phyloP scores from a whole-genome alignment of 2,329 filamentous ascomycete genomes.

The Pseudogymnoascus destructans region DNA sequence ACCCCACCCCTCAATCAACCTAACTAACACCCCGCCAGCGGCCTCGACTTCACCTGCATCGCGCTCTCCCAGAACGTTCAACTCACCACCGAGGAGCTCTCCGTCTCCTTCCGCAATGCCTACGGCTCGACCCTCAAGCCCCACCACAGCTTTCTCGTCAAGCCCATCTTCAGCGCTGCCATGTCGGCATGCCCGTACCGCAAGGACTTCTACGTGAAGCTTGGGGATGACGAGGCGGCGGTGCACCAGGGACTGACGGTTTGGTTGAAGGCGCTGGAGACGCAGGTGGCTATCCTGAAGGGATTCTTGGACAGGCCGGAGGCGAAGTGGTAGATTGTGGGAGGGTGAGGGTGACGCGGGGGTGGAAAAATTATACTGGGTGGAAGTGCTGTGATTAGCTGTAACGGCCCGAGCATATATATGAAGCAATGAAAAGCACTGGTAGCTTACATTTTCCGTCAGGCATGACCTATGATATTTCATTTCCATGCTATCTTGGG shows the following conservation, averaged over 20 bases:
- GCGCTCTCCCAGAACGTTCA: slow-evolving; percentile 66
- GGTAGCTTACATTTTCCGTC: neutral
- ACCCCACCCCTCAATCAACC: neutral
- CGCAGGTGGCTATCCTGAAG: slow-evolving; percentile 64
- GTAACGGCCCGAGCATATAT: slow-evolving; percentile 1
- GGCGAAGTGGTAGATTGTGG: slow-evolving; percentile 25
- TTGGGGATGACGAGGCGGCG: slow-evolving; percentile 53
- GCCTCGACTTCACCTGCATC: slow-evolving; percentile 84
- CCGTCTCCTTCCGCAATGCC: slow-evolving; percentile 71
- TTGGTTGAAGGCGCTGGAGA: slow-evolving; percentile 69
- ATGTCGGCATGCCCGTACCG: slow-evolving; percentile 91
- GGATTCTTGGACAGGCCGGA: slow-evolving; percentile 44
- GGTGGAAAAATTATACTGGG: neutral
- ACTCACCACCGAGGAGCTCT: slow-evolving; percentile 59
- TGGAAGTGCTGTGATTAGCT: neutral
- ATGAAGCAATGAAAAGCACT: neutral
- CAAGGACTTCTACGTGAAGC: slow-evolving; percentile 82
- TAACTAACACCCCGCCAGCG: slow-evolving; percentile 37
- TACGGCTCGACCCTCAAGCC: slow-evolving; percentile 83
- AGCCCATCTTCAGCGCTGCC: slow-evolving; percentile 83
- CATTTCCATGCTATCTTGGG: neutral
- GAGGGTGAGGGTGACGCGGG: neutral
- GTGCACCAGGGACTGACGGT: slow-evolving; percentile 50
- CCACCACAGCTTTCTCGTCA: slow-evolving; percentile 78
- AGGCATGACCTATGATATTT: neutral